These are phyloP conservation scores for Lipomyces lipofer DNA, from an alignment of 805 yeast genomes.

Conservation along the genomic window DNA sequence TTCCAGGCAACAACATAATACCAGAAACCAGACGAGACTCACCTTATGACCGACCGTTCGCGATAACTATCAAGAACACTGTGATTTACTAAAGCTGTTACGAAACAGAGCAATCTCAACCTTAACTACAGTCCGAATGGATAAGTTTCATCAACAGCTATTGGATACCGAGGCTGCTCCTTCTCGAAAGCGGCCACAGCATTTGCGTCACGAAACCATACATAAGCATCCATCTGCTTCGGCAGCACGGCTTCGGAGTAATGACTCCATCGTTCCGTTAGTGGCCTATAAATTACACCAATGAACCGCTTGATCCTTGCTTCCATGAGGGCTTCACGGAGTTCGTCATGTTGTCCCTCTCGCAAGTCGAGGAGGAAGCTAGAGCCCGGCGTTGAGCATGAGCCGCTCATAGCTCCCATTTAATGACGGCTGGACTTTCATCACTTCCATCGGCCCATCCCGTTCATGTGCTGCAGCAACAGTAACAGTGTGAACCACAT, in stretches of 20 bases:
- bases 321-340: constrained; percentile 7
- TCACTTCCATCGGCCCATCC: constrained; percentile 4
- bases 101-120: not conserved
- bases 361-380: constrained; percentile 7
- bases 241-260: constrained; percentile 9
- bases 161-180: constrained; percentile 2
- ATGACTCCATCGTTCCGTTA: constrained; percentile 6
- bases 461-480: constrained; percentile 5
- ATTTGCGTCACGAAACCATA: constrained; percentile 1
- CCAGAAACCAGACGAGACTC: no score
- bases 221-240: constrained; percentile 5
- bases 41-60: no score
- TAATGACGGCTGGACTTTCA: not conserved
- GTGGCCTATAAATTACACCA: constrained; percentile 4
- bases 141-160: not conserved
- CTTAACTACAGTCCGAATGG: constrained; percentile 1
- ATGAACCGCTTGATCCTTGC: constrained; percentile 3
- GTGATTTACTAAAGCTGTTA: no score
- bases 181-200: not conserved
- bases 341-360: constrained; percentile 2
- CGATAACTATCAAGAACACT: no score
- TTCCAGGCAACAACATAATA: no score
- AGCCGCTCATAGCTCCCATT: not conserved
- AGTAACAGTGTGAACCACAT: not conserved
- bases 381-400: not conserved